Conservation (phyloP, 192 early-diverging fungal genomes). For the Linnemannia exigua region DNA sequence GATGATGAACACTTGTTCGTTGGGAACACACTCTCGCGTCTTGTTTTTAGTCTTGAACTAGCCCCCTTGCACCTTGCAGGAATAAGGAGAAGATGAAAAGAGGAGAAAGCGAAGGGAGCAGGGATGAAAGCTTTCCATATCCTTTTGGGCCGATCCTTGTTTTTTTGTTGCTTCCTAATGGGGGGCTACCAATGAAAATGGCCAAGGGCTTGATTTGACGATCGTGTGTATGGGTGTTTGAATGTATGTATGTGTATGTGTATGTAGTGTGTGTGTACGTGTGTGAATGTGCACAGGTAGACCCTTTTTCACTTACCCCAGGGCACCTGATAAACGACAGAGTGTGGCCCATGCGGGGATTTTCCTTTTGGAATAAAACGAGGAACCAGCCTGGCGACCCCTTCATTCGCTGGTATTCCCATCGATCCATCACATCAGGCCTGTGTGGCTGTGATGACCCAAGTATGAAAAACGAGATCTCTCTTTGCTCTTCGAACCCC, state of each 20-base stretch:
- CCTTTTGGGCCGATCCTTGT: not conserved
- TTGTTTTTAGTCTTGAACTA: not conserved
- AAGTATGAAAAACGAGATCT: not conserved
- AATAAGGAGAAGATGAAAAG: not conserved
- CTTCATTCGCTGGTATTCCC: no score
- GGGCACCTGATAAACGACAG: not conserved
- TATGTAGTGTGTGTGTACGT: no score
- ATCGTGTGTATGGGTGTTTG: no score
- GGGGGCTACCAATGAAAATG: no score
- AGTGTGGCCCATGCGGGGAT: not conserved
- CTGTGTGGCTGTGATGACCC: not conserved
- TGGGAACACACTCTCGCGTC: no score
- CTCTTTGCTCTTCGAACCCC: no score
- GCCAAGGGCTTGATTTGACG: no score
- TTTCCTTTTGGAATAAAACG: not conserved
- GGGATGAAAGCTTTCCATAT: constrained; percentile 1
- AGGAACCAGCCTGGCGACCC: not conserved
- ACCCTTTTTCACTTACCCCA: not conserved
- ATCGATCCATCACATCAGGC: no score
- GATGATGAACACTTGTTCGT: not conserved
- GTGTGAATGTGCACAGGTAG: not conserved
- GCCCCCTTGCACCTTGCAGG: no score
- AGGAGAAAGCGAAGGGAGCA: not conserved
- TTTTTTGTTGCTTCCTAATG: not conserved
- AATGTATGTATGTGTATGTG: no score